These are phyloP conservation scores for Nakazawaea wyomingensis DNA, from an alignment of 805 yeast species.

Conservation along the genomic window DNA sequence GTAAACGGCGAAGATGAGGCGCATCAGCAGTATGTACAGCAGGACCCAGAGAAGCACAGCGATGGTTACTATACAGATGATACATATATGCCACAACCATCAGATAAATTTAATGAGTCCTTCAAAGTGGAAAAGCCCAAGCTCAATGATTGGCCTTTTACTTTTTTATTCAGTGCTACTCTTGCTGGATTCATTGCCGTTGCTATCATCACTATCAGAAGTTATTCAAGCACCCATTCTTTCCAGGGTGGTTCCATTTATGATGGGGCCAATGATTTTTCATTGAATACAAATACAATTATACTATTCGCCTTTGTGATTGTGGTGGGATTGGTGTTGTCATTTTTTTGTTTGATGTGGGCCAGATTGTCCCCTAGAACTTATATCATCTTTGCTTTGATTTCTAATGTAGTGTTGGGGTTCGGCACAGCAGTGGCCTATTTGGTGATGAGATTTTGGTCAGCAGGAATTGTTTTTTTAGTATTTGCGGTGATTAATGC, in stretches of 20 bases:
- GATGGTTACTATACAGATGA: conserved; percentile 14
- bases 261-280: conserved; percentile 43
- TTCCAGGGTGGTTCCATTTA: conserved; percentile 64
- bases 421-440: conserved; percentile 75
- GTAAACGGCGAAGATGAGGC: not conserved
- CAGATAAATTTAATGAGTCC: conserved; percentile 55
- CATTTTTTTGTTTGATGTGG: conserved; percentile 47
- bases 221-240: conserved; percentile 51
- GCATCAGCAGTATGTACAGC: not conserved
- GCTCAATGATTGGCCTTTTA: conserved; percentile 69
- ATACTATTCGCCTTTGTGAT: conserved; percentile 63
- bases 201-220: conserved; percentile 62
- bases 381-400: conserved; percentile 66
- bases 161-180: conserved; percentile 41
- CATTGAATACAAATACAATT: conserved; percentile 71
- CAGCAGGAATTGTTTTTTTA: conserved; percentile 74
- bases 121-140: conserved; percentile 60
- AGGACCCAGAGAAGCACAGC: conserved; percentile 7
- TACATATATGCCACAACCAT: conserved; percentile 5
- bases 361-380: conserved; percentile 63
- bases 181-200: conserved; percentile 66
- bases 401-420: conserved; percentile 62
- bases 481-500: conserved; percentile 61
- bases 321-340: conserved; percentile 52
- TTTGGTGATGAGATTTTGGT: conserved; percentile 61